Percentiles rank a stretch among this genome's conserved stretches.
Evolutionary conservation across 257 asterid species (phyloP).

Genomic region (Gardenia jasminoides): DNA sequence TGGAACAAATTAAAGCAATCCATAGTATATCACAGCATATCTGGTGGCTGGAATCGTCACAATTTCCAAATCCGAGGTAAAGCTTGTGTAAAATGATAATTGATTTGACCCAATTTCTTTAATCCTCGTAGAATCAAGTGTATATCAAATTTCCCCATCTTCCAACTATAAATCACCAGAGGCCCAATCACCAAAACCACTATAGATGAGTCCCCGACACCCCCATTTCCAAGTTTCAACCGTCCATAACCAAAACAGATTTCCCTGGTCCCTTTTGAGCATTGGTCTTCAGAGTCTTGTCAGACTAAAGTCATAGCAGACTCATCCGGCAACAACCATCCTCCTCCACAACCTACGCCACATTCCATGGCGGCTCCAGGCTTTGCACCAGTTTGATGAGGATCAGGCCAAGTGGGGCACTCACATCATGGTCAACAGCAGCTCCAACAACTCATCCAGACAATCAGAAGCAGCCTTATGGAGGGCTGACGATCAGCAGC

Average conservation of each 20-base stretch:
- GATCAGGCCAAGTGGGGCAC: not conserved
- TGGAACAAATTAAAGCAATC: no score
- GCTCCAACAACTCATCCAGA: not conserved
- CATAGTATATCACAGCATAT: no score
- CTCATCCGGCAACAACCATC: slow-evolving; percentile 1
- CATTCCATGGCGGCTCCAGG: slow-evolving; percentile 14
- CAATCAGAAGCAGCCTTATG: not conserved
- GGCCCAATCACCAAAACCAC: not conserved
- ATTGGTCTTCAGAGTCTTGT: not conserved
- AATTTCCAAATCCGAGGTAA: slow-evolving; percentile 14
- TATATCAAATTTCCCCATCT: not conserved
- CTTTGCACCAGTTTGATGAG: not conserved
- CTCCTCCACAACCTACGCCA: slow-evolving; percentile 4
- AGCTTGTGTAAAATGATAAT: slow-evolving; percentile 1
- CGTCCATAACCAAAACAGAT: not conserved
- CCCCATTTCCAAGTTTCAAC: not conserved
- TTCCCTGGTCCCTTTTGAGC: not conserved
- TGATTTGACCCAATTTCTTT: not conserved
- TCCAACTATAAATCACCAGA: not conserved
- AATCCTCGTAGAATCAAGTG: not conserved
- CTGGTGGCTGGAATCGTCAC: no score
- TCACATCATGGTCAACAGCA: not conserved
- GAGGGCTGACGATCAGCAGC: no score
- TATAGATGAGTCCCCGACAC: no score
- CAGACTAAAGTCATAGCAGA: slow-evolving; percentile 8